Evolutionary conservation across 805 yeast species (phyloP).

Genomic region (Metschnikowia peoriensis): DNA sequence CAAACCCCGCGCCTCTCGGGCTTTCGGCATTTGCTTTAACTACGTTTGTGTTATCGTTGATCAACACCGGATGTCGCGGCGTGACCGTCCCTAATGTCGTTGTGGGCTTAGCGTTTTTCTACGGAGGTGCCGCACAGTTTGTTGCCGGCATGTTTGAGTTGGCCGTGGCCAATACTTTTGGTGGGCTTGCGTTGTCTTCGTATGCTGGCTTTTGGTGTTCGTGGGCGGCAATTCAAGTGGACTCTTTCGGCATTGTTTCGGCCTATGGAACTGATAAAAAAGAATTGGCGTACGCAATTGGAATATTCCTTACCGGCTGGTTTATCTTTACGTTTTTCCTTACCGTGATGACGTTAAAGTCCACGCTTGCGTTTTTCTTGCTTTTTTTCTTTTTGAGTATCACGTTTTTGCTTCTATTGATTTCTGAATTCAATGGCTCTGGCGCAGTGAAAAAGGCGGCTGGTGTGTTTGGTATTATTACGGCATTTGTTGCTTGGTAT

Average conservation of each 20-base stretch:
- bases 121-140: slow-evolving; percentile 71
- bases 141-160: slow-evolving; percentile 76
- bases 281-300: slow-evolving; percentile 35
- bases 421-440: slow-evolving; percentile 33
- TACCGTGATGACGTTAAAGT: slow-evolving; percentile 40
- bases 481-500: slow-evolving; percentile 46
- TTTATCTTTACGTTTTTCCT: slow-evolving; percentile 44
- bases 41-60: slow-evolving; percentile 61
- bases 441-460: slow-evolving; percentile 37
- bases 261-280: slow-evolving; percentile 29
- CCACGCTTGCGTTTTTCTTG: slow-evolving; percentile 42
- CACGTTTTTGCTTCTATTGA: slow-evolving; percentile 42
- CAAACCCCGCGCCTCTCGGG: slow-evolving; percentile 77
- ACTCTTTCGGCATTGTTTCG: slow-evolving; percentile 35
- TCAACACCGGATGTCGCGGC: slow-evolving; percentile 67
- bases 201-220: slow-evolving; percentile 79
- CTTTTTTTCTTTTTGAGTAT: slow-evolving; percentile 40
- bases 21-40: slow-evolving; percentile 69
- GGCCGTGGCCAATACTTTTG: slow-evolving; percentile 74
- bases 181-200: slow-evolving; percentile 60
- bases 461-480: slow-evolving; percentile 42
- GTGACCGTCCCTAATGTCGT: slow-evolving; percentile 59
- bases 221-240: slow-evolving; percentile 58
- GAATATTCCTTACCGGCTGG: slow-evolving; percentile 42
- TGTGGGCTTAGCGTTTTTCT: slow-evolving; percentile 64